phyloP scores from a whole-genome alignment of 108 stramenopile genomes.

The Nitzschia sp. region DNA sequence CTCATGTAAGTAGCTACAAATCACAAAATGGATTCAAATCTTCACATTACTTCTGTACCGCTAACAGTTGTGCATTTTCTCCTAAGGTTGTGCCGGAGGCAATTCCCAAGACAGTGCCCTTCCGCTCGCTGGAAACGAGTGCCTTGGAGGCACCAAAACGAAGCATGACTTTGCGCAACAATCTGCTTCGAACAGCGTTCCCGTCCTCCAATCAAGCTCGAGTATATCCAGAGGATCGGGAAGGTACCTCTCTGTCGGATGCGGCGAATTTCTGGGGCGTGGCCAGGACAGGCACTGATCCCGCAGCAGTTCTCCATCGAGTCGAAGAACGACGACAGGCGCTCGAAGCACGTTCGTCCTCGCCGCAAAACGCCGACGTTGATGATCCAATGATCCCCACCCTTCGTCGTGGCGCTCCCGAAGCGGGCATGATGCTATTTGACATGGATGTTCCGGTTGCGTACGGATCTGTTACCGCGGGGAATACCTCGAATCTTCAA shows the following conservation, averaged over 20 bases:
- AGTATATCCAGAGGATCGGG: slow-evolving; percentile 29
- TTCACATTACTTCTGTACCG: neutral
- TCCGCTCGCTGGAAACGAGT: neutral
- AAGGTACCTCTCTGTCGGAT: slow-evolving; percentile 30
- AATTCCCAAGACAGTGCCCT: neutral
- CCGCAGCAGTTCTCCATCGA: neutral
- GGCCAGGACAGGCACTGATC: neutral
- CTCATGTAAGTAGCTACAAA: slow-evolving; percentile 43
- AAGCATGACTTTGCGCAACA: slow-evolving; percentile 4
- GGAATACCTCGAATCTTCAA: slow-evolving; percentile 10
- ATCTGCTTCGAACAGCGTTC: slow-evolving; percentile 5
- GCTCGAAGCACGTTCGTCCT: neutral
- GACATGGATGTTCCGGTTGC: slow-evolving; percentile 54
- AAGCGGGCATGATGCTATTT: slow-evolving; percentile 39
- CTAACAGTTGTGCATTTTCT: neutral
- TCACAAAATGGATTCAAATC: neutral
- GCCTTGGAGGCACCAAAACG: slow-evolving; percentile 2
- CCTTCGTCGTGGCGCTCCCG: neutral
- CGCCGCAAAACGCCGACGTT: neutral
- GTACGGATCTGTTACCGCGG: slow-evolving; percentile 34
- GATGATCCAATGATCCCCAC: neutral
- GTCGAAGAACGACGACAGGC: neutral
- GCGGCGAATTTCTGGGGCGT: slow-evolving; percentile 32
- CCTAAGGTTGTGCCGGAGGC: slow-evolving; percentile 40
- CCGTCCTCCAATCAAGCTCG: slow-evolving; percentile 12